phyloP scores from a whole-genome alignment of 768 basidiomycete species.

The Crassisporium funariophilum region DNA sequence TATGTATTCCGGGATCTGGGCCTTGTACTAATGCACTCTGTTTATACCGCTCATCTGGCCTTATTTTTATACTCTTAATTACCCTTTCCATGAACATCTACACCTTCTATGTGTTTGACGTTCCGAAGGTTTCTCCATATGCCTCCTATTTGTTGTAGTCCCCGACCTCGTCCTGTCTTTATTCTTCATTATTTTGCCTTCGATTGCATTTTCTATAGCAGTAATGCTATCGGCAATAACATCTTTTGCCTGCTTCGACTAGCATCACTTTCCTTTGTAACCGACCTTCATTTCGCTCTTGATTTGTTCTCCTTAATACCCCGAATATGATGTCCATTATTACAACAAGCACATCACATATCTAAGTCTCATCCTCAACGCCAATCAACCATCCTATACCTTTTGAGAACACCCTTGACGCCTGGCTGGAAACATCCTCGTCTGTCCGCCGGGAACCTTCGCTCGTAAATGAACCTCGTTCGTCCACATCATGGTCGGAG shows the following conservation, averaged over 20 bases:
- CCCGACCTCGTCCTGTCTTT: conserved; percentile 23
- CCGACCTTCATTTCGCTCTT: background rate
- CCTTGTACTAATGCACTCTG: conserved; percentile 17
- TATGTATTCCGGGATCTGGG: background rate
- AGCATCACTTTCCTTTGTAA: background rate
- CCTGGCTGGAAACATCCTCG: conserved; percentile 72
- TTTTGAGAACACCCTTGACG: conserved; percentile 77
- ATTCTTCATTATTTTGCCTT: conserved; percentile 14
- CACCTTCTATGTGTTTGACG: no score
- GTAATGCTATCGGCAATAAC: background rate
- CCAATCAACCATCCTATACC: conserved; percentile 98
- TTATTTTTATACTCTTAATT: conserved; percentile 15
- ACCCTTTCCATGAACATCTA: conserved; percentile 7
- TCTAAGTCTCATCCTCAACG: conserved; percentile 60
- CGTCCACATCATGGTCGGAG: conserved; percentile 43
- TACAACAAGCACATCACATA: conserved; percentile 1
- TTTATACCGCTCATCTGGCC: conserved; percentile 18
- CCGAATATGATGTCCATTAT: conserved; percentile 7
- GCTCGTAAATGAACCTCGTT: conserved; percentile 39
- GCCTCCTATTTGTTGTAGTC: conserved; percentile 12
- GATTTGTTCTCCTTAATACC: conserved; percentile 16
- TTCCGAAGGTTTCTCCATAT: no score
- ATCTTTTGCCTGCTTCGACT: background rate
- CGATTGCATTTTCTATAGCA: background rate
- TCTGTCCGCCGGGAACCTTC: conserved; percentile 45